These are phyloP conservation scores for Beauveria asiatica DNA, from an alignment of 2,329 filamentous ascomycete genomes.

Conservation along the genomic window DNA sequence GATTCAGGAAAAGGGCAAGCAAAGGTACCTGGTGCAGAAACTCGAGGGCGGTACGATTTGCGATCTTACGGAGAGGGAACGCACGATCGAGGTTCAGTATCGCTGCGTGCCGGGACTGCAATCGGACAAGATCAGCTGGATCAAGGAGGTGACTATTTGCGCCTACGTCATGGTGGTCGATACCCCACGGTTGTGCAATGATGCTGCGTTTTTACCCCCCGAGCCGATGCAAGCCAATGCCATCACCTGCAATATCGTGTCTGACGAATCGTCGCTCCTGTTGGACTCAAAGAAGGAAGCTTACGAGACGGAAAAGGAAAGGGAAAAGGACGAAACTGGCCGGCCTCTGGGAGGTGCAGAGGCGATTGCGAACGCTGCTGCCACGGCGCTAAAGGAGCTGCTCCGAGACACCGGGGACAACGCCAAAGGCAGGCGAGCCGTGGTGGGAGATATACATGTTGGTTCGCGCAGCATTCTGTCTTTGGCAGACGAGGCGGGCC, in stretches of 20 bases:
- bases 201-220: slow-evolving; percentile 77
- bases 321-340: slow-evolving; percentile 16
- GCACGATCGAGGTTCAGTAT: slow-evolving; percentile 77
- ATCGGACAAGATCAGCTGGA: slow-evolving; percentile 74
- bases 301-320: slow-evolving; percentile 35
- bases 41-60: slow-evolving; percentile 73
- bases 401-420: slow-evolving; percentile 1
- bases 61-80: slow-evolving; percentile 72
- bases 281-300: background rate
- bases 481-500: slow-evolving; percentile 36
- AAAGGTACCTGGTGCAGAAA: slow-evolving; percentile 76
- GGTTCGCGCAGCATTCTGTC: slow-evolving; percentile 43
- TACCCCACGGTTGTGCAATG: slow-evolving; percentile 78
- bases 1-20: slow-evolving; percentile 73
- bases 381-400: slow-evolving; percentile 10
- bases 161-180: slow-evolving; percentile 90
- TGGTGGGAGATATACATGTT: slow-evolving; percentile 45
- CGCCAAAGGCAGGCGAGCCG: slow-evolving; percentile 29
- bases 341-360: slow-evolving; percentile 4
- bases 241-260: slow-evolving; percentile 68
- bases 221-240: slow-evolving; percentile 67
- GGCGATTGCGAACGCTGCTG: background rate
- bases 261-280: slow-evolving; percentile 25
- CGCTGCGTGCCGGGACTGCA: slow-evolving; percentile 69
- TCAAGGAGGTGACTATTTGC: slow-evolving; percentile 88